Base-by-base conservation (phyloP, 2,329 filamentous ascomycete species). In the Epichloe hybrida region DNA sequence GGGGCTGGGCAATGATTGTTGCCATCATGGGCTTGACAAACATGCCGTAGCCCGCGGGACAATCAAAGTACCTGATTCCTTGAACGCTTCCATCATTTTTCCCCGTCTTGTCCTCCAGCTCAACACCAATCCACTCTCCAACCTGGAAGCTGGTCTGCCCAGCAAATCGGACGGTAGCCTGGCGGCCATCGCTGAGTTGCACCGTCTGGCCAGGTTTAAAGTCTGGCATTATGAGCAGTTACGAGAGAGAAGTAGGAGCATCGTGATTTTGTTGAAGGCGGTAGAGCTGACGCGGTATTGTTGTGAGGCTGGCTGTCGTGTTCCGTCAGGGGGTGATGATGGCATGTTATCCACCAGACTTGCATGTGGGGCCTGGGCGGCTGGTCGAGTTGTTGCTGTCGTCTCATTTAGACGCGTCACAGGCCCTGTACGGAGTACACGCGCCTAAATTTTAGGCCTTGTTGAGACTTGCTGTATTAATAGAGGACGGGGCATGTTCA, bases 21-120 rank as follows among this genome's bases (percentile, higher is more conserved):
- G 93, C 73, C 52, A 83, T 83, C 50, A 77, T 71, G 34, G 88
- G 83, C 55, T 87, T 80, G 50, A 96, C 79, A 61, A 98, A 97
- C 80, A 98, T 93, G 62, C 82, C 82, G 56, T 74, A 73, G 40
- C 74, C 88, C 80, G 77, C 83, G 67, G 64, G 76, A 69, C 91
- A 97, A 47, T 90, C 81, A 60, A 95, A 97, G 65, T 97, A 97
- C 20, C 88, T 76, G 63, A 88, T 79, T 54, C 88, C 90, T 66
- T 91, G 80, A 45, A 97, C 88, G 50, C 86, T 84, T 56, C 91
- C 91, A 74, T 97, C 88, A 61, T 97, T 97, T 72, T 97, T 97
- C 35, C 93, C 91, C 20, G 77, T 80, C 49, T 83, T 74, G 45
- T 88, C 84, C 49, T 88, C 81, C 51, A 97, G 79, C 71, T 95